Base-by-base conservation (phyloP, 768 basidiomycete species). In the Boletus reticuloceps region DNA sequence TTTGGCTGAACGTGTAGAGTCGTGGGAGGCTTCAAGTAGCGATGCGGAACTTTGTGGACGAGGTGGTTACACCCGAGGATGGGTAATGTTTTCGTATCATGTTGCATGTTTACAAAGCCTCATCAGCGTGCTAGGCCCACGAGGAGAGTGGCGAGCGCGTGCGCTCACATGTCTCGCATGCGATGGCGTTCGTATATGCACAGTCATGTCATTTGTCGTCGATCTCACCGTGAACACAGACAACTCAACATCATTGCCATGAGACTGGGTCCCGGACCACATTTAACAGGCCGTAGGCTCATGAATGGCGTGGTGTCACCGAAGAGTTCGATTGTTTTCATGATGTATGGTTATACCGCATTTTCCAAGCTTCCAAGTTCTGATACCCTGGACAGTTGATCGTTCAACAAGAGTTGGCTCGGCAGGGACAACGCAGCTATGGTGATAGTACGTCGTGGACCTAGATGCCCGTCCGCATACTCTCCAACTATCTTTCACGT, bases 301-400 rank as follows among this genome's bases (percentile, higher is more conserved):
- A 85, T 92, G 79, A 82, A 80, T 10, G 55, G 55, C 9, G 34
- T 12, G n/a, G 44, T 56, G 32, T 13, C 3, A 31, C 46, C 3
- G 51, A 43, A 13, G 71, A 77, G 69, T 95, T 89, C 63, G 89
- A 95, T 69, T 91, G 89, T 66, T 96, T 95, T 81, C 91, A 94
- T 66, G 87, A 88, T 70, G 83, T 83, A 56, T 32, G 66, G 58
- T 41, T 46, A 5, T 46, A 37, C 27, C 36, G 9, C 16, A 14
- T 32, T 19, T 39, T 49, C 47, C 20, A 12, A 40, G 17, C 17
- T 22, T 34, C 22, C 32, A 10, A 8, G 20, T 27, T 27, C 37
- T 47, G 43, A 59, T 37, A 14, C 36, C 25, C 6, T 25, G 29
- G 27, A 10, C 58, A 91, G 81, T 77, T 93, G 52, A 82, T 94